These are phyloP conservation scores for Phoma herbarum DNA, from an alignment of 2,329 filamentous ascomycete genomes.

Conservation along the genomic window DNA sequence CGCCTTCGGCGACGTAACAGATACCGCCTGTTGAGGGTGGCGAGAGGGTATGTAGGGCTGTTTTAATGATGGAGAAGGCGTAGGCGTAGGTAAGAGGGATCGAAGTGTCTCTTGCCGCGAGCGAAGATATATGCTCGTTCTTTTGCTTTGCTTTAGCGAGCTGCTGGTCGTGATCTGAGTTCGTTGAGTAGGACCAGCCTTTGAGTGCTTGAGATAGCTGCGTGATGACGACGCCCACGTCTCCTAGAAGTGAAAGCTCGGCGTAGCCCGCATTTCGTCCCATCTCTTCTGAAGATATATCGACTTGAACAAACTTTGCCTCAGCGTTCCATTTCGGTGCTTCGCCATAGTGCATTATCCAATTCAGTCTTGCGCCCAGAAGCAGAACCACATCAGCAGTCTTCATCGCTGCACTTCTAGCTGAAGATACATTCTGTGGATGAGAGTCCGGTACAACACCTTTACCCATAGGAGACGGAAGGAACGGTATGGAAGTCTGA, in stretches of 20 bases:
- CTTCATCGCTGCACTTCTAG: constrained; percentile 62
- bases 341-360: constrained; percentile 67
- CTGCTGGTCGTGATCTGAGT: not conserved
- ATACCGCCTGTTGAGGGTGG: constrained; percentile 58
- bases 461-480: constrained; percentile 68
- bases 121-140: not conserved
- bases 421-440: constrained; percentile 61
- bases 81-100: constrained; percentile 32
- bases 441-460: constrained; percentile 65
- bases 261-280: constrained; percentile 61
- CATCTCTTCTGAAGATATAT: constrained; percentile 63
- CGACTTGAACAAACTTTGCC: constrained; percentile 65
- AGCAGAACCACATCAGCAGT: constrained; percentile 64
- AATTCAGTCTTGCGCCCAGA: constrained; percentile 65
- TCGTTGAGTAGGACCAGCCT: constrained; percentile 58
- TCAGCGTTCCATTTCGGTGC: constrained; percentile 62
- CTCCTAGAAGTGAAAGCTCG: constrained; percentile 60
- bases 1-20: constrained; percentile 66
- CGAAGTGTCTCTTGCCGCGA: constrained; percentile 34
- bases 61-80: constrained; percentile 63
- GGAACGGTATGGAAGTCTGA: constrained; percentile 61
- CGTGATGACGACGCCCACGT: constrained; percentile 59
- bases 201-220: constrained; percentile 56
- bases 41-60: constrained; percentile 57
- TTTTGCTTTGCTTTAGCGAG: constrained; percentile 1